Percentiles rank a stretch among this genome's conserved stretches.
These are phyloP conservation scores for Monosporascus sp. DNA, from an alignment of 2,329 filamentous ascomycete species.

Conservation along the genomic window DNA sequence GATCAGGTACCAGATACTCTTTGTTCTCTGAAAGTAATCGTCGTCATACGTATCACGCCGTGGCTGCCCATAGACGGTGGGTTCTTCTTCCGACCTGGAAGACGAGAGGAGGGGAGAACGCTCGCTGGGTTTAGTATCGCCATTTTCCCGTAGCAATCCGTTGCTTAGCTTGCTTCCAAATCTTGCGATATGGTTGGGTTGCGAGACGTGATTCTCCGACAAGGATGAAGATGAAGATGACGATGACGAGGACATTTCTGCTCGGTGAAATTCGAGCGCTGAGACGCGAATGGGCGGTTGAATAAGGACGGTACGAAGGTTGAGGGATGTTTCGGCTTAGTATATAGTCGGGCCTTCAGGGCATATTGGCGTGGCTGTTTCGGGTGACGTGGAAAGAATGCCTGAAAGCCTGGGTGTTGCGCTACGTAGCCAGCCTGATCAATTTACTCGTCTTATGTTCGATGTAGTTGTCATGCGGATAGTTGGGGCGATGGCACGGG, in stretches of 20 bases:
- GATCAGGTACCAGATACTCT: slow-evolving; percentile 80
- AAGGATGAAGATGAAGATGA: slow-evolving; percentile 23
- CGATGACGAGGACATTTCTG: slow-evolving; percentile 37
- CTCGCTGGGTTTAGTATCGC: slow-evolving; percentile 32
- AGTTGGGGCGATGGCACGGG: background rate
- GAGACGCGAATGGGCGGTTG: background rate
- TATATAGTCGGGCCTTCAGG: background rate
- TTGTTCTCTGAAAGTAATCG: slow-evolving; percentile 54
- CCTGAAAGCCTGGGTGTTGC: background rate
- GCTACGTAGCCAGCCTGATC: background rate
- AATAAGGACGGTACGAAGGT: background rate
- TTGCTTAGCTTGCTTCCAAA: slow-evolving; percentile 15
- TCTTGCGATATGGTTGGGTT: slow-evolving; percentile 16
- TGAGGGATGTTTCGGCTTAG: background rate
- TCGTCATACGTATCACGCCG: slow-evolving; percentile 33
- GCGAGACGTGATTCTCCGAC: slow-evolving; percentile 16
- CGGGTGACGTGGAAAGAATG: background rate
- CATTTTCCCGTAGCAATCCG: slow-evolving; percentile 15
- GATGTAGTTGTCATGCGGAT: background rate
- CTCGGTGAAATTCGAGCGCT: slow-evolving; percentile 4
- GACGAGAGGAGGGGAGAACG: slow-evolving; percentile 45
- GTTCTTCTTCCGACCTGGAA: slow-evolving; percentile 28
- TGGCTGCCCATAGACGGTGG: slow-evolving; percentile 26
- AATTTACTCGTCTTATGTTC: background rate
- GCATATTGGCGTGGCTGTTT: background rate